Base-by-base conservation (phyloP, 176 grass and related monocot species). In the Phragmites australis region DNA sequence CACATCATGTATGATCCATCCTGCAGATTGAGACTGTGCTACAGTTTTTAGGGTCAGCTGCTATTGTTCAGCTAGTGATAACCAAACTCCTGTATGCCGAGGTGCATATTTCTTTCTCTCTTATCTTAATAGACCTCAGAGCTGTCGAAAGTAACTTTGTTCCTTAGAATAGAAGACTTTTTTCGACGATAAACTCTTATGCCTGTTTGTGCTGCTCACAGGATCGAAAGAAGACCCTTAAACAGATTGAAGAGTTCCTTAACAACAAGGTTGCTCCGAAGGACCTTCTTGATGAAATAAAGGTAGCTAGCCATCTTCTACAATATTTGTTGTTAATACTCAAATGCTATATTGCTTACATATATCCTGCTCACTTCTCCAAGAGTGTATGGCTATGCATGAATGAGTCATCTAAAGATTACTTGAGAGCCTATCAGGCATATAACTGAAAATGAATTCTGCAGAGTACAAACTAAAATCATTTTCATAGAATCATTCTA, bases 201-300 rank as follows among this genome's bases (percentile, higher is more conserved):
- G 30, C 79, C 16, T 82, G 61, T 76, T 53, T 71, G 25, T 76
- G 39, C 58, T 29, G 1, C 83, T 68, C 23, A 74, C 77, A 99
- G 97, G 97, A 99, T 45, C 88, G 90, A 49, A 88, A 90, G 78
- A 88, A 82, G 53, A 99, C 97, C 55, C 39, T 98, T 60, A 65
- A 87, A 83, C 88, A 94, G 79, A 69, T 93, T 6, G 90, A 92
- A 75, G 95, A 98, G 10, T 91, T 98, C 86, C 79, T 98, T 32
- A 98, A 89, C 85, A 98, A 91, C 54, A 98, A 98, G 78, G 74
- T 98, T 87, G 92, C 92, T 85, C 95, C 97, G 17, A 86, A 90
- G 88, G 97, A 99, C 61, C 93, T 99, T 93, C 84, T 86, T 88
- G 97, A 90, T 84, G 97, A 99, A 82, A 93, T 99, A 76, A 99